Percentiles rank a stretch among this genome's conserved stretches.
These are phyloP conservation scores for Kitagawia praeruptora DNA, from an alignment of 129 eudicot genomes.

Conservation along the genomic window DNA sequence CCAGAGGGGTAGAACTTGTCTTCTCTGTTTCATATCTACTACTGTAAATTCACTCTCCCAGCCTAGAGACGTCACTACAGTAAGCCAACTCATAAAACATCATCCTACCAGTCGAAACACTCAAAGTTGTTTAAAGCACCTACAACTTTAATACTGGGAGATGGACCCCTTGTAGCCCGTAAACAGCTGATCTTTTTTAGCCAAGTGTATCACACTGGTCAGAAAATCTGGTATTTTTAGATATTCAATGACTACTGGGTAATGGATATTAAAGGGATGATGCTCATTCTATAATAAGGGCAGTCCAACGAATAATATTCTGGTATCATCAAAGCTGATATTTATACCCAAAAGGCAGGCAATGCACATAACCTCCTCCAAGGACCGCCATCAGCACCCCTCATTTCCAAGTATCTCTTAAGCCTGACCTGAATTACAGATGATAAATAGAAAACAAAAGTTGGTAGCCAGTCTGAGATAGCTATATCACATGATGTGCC, in stretches of 20 bases:
- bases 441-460: conserved; percentile 1
- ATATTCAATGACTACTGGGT: not conserved
- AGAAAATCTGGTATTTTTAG: not conserved
- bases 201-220: not conserved
- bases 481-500: not conserved
- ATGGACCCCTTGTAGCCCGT: not conserved
- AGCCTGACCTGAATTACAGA: conserved; percentile 68
- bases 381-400: conserved; percentile 99
- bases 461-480: not conserved
- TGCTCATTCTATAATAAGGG: not conserved
- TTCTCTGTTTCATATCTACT: not conserved
- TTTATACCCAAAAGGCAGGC: conserved; percentile 93
- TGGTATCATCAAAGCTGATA: conserved; percentile 10
- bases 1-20: not conserved
- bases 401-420: conserved; percentile 92
- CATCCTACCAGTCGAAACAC: not conserved
- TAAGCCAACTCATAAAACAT: not conserved
- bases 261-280: not conserved
- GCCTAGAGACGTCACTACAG: not conserved
- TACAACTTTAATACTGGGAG: not conserved
- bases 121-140: not conserved
- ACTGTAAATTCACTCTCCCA: not conserved
- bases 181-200: not conserved
- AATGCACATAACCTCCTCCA: conserved; percentile 97
- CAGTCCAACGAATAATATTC: not conserved